Evolutionary conservation across 352 stramenopile species (phyloP).

Genomic region (Phytophthora tubulina): DNA sequence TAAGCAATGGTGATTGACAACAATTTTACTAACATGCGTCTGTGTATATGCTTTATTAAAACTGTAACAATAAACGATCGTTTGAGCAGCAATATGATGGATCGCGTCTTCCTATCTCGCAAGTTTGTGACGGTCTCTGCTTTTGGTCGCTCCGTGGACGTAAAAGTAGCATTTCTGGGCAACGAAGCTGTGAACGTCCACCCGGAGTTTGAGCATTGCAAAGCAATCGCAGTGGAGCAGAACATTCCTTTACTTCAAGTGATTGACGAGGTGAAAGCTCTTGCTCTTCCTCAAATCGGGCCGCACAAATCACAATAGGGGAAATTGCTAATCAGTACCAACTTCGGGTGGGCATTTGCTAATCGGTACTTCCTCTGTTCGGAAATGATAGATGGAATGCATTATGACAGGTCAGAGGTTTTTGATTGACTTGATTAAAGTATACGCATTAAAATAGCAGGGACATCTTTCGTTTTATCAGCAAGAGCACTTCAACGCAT

Average conservation of each 20-base stretch:
- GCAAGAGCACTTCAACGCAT: too few relatives aligned
- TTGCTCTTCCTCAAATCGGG: constrained; percentile 38
- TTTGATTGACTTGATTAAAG: too few relatives aligned
- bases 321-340: not conserved
- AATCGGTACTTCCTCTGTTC: too few relatives aligned
- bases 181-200: constrained; percentile 72
- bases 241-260: constrained; percentile 61
- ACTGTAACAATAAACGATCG: constrained; percentile 31
- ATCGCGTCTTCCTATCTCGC: constrained; percentile 63
- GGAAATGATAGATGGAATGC: too few relatives aligned
- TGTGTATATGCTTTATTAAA: constrained; percentile 7
- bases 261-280: constrained; percentile 63
- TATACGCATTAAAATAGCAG: too few relatives aligned
- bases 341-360: too few relatives aligned
- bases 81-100: constrained; percentile 59
- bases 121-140: constrained; percentile 60
- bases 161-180: constrained; percentile 71
- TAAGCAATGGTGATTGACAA: too few relatives aligned
- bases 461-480: too few relatives aligned
- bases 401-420: too few relatives aligned
- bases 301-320: constrained; percentile 4
- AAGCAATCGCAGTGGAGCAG: constrained; percentile 58
- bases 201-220: constrained; percentile 89
- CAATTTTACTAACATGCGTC: constrained; percentile 17
- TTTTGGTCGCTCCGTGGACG: constrained; percentile 55